Conservation (phyloP, 495 filamentous ascomycete species). For the Amniculicola lignicola region DNA sequence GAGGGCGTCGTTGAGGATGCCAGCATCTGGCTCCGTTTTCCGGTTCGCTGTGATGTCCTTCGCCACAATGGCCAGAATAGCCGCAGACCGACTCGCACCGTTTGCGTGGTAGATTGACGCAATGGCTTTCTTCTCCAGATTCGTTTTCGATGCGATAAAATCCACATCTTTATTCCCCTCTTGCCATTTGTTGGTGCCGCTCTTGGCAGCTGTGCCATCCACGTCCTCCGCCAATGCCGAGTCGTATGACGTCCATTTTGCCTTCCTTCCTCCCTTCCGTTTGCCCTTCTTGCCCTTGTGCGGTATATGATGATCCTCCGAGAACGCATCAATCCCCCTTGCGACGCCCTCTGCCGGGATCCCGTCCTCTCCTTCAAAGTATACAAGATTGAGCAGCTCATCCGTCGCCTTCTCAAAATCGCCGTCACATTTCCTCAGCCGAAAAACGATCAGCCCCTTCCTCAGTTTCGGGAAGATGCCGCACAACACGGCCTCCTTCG, state of each 20-base stretch:
- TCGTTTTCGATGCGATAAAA: conserved; percentile 53
- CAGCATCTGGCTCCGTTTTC: conserved; percentile 38
- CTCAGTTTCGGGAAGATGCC: conserved; percentile 70
- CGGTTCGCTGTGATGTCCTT: conserved; percentile 40
- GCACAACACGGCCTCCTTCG: conserved; percentile 51
- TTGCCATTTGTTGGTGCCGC: conserved; percentile 54
- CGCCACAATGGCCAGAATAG: conserved; percentile 54
- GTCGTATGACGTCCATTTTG: background rate
- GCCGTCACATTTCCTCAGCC: conserved; percentile 61
- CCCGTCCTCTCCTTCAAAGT: conserved; percentile 58
- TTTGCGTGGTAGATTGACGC: conserved; percentile 61
- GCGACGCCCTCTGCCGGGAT: conserved; percentile 49
- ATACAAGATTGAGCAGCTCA: conserved; percentile 71
- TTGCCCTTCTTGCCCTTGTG: conserved; percentile 46
- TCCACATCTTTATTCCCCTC: conserved; percentile 55
- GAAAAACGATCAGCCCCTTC: conserved; percentile 58
- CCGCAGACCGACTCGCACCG: conserved; percentile 54
- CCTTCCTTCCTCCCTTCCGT: conserved; percentile 45
- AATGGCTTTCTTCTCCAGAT: conserved; percentile 51
- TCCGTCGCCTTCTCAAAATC: conserved; percentile 71
- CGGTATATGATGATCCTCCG: conserved; percentile 45
- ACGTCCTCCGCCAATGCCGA: conserved; percentile 19
- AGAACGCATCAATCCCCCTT: conserved; percentile 80
- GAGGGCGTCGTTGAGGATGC: conserved; percentile 48
- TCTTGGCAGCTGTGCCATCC: background rate